Evolutionary conservation across 805 yeast species (phyloP).

Genomic region (Candida palmyrensis): DNA sequence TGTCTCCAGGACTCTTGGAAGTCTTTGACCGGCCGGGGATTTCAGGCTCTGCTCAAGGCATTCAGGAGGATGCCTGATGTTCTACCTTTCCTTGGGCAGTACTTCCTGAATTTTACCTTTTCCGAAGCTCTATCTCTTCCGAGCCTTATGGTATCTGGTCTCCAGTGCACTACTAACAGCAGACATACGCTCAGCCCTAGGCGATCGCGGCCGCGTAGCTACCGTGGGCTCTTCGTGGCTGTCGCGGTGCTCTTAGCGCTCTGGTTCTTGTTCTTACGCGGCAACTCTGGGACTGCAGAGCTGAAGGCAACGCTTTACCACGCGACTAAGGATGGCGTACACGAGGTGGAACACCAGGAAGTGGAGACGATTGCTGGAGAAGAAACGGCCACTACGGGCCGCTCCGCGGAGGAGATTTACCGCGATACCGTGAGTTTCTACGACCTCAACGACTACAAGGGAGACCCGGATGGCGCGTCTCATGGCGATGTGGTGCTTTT

Average conservation of each 20-base stretch:
- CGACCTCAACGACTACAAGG: constrained; percentile 56
- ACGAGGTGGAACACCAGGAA: constrained; percentile 2
- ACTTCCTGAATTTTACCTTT: no score
- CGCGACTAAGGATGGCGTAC: constrained; percentile 29
- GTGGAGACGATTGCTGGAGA: constrained; percentile 3
- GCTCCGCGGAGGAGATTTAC: constrained; percentile 28
- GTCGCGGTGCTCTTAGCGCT: constrained; percentile 5
- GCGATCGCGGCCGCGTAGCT: no score
- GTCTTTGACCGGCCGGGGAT: no score
- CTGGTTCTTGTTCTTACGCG: constrained; percentile 8
- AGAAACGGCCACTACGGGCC: constrained; percentile 4
- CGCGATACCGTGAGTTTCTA: constrained; percentile 51
- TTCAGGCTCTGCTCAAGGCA: no score
- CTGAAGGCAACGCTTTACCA: no score
- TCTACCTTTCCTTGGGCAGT: no score
- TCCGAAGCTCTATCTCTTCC: no score
- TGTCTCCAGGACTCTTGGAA: no score
- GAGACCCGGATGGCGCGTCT: constrained; percentile 43
- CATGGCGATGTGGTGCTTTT: constrained; percentile 62
- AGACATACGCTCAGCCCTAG: constrained; percentile 12
- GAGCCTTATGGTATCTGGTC: no score
- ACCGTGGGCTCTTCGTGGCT: no score
- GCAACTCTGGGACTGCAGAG: constrained; percentile 1
- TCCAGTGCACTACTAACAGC: constrained; percentile 7
- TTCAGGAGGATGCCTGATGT: no score